phyloP scores from a whole-genome alignment of 768 basidiomycete species.

The Rubroboletus satanas region DNA sequence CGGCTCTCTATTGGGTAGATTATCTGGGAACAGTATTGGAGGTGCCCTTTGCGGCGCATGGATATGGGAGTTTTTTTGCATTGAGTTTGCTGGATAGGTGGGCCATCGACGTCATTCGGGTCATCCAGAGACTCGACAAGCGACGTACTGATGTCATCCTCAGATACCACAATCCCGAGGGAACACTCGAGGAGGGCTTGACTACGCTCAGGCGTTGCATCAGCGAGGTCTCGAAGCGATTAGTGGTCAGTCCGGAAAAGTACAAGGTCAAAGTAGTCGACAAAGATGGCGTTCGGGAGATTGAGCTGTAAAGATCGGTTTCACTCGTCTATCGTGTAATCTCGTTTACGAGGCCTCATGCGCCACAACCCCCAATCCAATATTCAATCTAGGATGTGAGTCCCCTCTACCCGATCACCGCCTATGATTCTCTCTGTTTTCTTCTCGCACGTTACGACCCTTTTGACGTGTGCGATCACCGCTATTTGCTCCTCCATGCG shows the following conservation, averaged over 20 bases:
- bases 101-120: slow-evolving; percentile 11
- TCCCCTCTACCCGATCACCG: slow-evolving; percentile 43
- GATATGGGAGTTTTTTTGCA: slow-evolving; percentile 91
- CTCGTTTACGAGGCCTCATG: not conserved
- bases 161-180: slow-evolving; percentile 91
- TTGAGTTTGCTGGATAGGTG: slow-evolving; percentile 89
- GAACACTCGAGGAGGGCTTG: slow-evolving; percentile 79
- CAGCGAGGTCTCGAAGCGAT: slow-evolving; percentile 78
- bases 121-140: not conserved
- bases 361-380: not conserved
- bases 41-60: slow-evolving; percentile 93
- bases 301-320: slow-evolving; percentile 52
- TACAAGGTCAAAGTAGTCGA: slow-evolving; percentile 93
- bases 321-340: slow-evolving; percentile 5
- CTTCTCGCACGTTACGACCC: slow-evolving; percentile 47
- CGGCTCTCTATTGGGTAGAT: slow-evolving; percentile 93
- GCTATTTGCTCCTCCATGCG: slow-evolving; percentile 9
- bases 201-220: slow-evolving; percentile 83
- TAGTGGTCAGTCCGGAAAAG: slow-evolving; percentile 73
- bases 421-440: slow-evolving; percentile 52
- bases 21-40: slow-evolving; percentile 87
- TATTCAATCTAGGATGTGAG: slow-evolving; percentile 19
- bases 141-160: not conserved
- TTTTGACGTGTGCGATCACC: slow-evolving; percentile 34
- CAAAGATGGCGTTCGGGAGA: slow-evolving; percentile 81